phyloP scores from a whole-genome alignment of 768 basidiomycete genomes.

The Phanerodontia chrysosporium region DNA sequence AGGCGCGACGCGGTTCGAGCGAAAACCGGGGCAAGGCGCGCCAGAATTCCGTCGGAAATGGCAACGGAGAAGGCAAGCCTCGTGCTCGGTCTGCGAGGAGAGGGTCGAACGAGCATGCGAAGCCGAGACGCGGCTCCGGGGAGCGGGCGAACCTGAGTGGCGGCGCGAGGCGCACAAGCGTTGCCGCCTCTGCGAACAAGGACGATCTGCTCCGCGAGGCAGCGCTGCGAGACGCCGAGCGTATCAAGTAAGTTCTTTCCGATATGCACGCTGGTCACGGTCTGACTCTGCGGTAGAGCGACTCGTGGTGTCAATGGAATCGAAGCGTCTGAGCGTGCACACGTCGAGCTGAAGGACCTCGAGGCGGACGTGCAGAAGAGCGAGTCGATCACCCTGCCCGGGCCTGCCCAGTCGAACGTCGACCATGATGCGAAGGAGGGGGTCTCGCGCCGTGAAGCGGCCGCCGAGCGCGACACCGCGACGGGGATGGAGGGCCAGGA shows the following conservation, averaged over 20 bases:
- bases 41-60: background rate
- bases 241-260: constrained; percentile 18
- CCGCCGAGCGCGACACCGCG: background rate
- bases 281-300: constrained; percentile 6
- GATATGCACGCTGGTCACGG: background rate
- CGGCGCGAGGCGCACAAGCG: background rate
- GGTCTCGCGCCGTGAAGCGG: background rate
- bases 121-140: constrained; percentile 3
- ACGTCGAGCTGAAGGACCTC: constrained; percentile 3
- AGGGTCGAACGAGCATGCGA: constrained; percentile 1
- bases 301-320: constrained; percentile 19
- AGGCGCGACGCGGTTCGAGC: background rate
- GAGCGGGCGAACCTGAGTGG: constrained; percentile 4
- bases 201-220: constrained; percentile 19
- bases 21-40: background rate
- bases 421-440: background rate
- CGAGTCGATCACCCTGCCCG: constrained; percentile 1
- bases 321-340: constrained; percentile 5
- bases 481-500: background rate
- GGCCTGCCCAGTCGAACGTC: background rate
- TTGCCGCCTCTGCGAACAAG: constrained; percentile 2
- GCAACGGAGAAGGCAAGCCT: background rate
- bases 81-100: background rate
- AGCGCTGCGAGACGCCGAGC: constrained; percentile 22
- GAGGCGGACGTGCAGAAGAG: background rate